These are phyloP conservation scores for Juglanconis juglandina DNA, from an alignment of 2,329 filamentous ascomycete genomes.

Conservation along the genomic window DNA sequence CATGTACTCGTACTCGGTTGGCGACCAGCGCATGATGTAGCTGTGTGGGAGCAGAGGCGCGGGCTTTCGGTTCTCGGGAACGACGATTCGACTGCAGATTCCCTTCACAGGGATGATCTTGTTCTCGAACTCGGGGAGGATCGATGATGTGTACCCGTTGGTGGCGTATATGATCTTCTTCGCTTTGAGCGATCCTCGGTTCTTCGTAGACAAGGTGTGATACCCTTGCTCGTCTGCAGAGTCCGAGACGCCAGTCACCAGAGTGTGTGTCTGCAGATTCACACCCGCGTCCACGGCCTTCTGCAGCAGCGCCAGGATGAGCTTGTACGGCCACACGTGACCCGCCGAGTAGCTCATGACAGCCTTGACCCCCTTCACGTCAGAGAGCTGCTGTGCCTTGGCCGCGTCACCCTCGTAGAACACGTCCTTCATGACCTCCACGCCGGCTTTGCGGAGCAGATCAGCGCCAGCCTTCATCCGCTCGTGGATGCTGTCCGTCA, in stretches of 20 bases:
- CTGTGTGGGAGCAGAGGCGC: constrained; percentile 19
- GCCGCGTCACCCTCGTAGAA: constrained; percentile 23
- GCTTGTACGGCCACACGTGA: constrained; percentile 32
- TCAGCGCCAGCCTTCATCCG: constrained; percentile 28
- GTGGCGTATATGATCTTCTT: constrained; percentile 30
- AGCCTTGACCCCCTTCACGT: constrained; percentile 34
- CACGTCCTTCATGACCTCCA: constrained; percentile 27
- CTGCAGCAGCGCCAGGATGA: constrained; percentile 26
- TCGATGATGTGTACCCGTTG: constrained; percentile 31
- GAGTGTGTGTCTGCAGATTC: constrained; percentile 30
- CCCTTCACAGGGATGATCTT: constrained; percentile 31
- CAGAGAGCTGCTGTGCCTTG: constrained; percentile 31
- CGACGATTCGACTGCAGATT: constrained; percentile 24
- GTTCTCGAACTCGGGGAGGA: constrained; percentile 29
- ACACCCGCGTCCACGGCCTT: constrained; percentile 21
- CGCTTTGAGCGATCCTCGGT: constrained; percentile 22
- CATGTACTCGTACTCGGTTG: constrained; percentile 32
- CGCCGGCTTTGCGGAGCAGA: constrained; percentile 26
- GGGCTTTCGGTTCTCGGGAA: constrained; percentile 1
- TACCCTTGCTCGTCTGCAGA: constrained; percentile 14
- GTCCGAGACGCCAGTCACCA: constrained; percentile 20
- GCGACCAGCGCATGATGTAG: constrained; percentile 22
- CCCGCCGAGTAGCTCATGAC: constrained; percentile 29
- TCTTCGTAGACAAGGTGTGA: constrained; percentile 17
- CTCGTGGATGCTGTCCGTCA: constrained; percentile 24